Percentiles rank a stretch among this genome's conserved stretches.
phyloP scores from a whole-genome alignment of 768 basidiomycete species.

The Gyrodon lividus region DNA sequence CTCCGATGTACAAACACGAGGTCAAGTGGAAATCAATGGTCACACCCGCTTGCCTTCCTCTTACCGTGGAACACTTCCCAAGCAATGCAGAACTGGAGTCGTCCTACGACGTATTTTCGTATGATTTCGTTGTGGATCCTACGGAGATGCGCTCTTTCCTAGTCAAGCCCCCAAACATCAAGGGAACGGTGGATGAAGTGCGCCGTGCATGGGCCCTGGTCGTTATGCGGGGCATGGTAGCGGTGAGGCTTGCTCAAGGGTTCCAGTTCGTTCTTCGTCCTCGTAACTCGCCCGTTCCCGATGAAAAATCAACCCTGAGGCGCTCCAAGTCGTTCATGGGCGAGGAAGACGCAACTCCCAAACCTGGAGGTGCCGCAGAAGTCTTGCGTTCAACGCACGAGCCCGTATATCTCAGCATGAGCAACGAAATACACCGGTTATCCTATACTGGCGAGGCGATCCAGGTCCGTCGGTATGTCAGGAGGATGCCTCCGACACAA shows the following conservation, averaged over 20 bases:
- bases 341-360: constrained; percentile 53
- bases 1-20: constrained; percentile 72
- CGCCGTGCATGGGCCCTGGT: constrained; percentile 72
- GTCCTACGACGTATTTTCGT: constrained; percentile 79
- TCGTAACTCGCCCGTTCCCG: constrained; percentile 19
- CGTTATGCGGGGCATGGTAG: constrained; percentile 93
- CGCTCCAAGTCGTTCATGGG: constrained; percentile 57
- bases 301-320: constrained; percentile 39
- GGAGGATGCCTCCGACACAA: constrained; percentile 62
- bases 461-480: constrained; percentile 82
- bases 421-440: constrained; percentile 92
- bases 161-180: constrained; percentile 58
- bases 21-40: constrained; percentile 90
- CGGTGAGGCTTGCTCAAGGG: constrained; percentile 87
- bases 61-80: constrained; percentile 90
- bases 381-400: constrained; percentile 58
- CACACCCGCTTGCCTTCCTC: constrained; percentile 83
- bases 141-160: constrained; percentile 86
- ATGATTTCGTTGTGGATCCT: constrained; percentile 85
- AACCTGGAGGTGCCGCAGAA: constrained; percentile 64
- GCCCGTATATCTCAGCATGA: constrained; percentile 90
- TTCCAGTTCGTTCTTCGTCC: constrained; percentile 86
- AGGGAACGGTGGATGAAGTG: constrained; percentile 52
- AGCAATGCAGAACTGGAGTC: constrained; percentile 69
- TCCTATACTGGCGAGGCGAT: constrained; percentile 90